These are phyloP conservation scores for Nothophytophthora sp. DNA, from an alignment of 352 stramenopile species.

Conservation along the genomic window DNA sequence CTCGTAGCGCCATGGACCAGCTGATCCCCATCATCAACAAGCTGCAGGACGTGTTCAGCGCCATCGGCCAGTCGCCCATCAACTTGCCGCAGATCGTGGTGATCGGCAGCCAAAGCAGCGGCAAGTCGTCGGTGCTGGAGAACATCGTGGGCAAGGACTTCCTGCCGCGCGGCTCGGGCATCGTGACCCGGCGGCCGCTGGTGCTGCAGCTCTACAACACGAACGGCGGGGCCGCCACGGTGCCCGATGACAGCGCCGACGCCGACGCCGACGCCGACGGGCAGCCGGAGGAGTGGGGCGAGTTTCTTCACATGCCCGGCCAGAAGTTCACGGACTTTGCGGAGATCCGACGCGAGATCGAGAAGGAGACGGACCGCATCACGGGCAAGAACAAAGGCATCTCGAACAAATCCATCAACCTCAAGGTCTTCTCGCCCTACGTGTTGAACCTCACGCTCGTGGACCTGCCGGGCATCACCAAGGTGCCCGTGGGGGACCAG, in stretches of 20 bases:
- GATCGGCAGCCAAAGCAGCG: constrained; percentile 96
- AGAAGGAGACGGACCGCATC: constrained; percentile 97
- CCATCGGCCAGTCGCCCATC: constrained; percentile 94
- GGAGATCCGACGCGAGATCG: constrained; percentile 98
- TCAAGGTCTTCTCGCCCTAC: constrained; percentile 98
- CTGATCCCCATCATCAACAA: constrained; percentile 99
- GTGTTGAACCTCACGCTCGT: constrained; percentile 99
- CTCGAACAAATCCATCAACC: constrained; percentile 97
- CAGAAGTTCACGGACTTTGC: constrained; percentile 97
- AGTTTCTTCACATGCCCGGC: constrained; percentile 98
- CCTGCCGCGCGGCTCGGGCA: constrained; percentile 96
- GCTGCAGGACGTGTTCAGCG: constrained; percentile 98
- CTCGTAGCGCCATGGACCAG: constrained; percentile 92
- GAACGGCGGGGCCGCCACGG: constrained; percentile 10
- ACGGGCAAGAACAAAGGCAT: constrained; percentile 98
- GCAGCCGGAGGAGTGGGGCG: constrained; percentile 92
- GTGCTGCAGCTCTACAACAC: constrained; percentile 99
- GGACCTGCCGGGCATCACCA: constrained; percentile 98
- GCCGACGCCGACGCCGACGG: constrained; percentile 33
- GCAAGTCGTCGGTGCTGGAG: constrained; percentile 97
- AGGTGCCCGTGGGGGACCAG: constrained; percentile 98
- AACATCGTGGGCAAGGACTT: constrained; percentile 96
- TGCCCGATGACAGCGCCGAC: constrained; percentile 16
- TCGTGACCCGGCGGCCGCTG: constrained; percentile 98
- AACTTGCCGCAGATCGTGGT: constrained; percentile 99